Conservation (phyloP, 1,139 yeast genomes). For the Pichia norvegensis region DNA sequence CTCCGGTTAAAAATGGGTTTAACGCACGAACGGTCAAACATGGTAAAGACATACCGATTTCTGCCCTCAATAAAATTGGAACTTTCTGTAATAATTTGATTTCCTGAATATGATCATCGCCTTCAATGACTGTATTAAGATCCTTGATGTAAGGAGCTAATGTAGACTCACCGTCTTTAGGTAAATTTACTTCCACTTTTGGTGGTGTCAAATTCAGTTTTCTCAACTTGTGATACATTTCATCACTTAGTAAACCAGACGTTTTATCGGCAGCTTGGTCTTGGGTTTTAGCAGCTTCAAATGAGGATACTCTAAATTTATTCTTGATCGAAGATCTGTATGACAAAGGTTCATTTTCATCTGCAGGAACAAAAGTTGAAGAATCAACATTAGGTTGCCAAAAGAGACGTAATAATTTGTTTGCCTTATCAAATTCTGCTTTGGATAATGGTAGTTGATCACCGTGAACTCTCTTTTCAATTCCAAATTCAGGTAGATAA, state of each 20-base stretch:
- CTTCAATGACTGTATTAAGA: slow-evolving; percentile 54
- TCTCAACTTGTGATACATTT: slow-evolving; percentile 41
- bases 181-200: slow-evolving; percentile 35
- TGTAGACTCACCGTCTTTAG: slow-evolving; percentile 27
- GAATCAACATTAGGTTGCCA: slow-evolving; percentile 93
- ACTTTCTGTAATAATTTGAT: slow-evolving; percentile 69
- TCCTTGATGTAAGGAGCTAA: slow-evolving; percentile 51
- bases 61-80: slow-evolving; percentile 84
- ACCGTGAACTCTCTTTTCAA: slow-evolving; percentile 95
- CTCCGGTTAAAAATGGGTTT: slow-evolving; percentile 57
- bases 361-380: slow-evolving; percentile 85
- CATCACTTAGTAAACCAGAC: slow-evolving; percentile 33
- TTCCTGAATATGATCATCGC: slow-evolving; percentile 64
- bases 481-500: slow-evolving; percentile 88
- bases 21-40: slow-evolving; percentile 90
- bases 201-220: slow-evolving; percentile 50
- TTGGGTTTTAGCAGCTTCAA: slow-evolving; percentile 58
- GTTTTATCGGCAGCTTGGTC: slow-evolving; percentile 32
- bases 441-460: slow-evolving; percentile 89
- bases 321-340: slow-evolving; percentile 73
- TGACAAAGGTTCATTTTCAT: slow-evolving; percentile 69
- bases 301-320: slow-evolving; percentile 66
- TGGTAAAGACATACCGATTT: slow-evolving; percentile 90
- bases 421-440: slow-evolving; percentile 78
- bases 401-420: slow-evolving; percentile 66